Evolutionary conservation across 352 stramenopile species (phyloP).

Genomic region (Phytopythium aichiense): DNA sequence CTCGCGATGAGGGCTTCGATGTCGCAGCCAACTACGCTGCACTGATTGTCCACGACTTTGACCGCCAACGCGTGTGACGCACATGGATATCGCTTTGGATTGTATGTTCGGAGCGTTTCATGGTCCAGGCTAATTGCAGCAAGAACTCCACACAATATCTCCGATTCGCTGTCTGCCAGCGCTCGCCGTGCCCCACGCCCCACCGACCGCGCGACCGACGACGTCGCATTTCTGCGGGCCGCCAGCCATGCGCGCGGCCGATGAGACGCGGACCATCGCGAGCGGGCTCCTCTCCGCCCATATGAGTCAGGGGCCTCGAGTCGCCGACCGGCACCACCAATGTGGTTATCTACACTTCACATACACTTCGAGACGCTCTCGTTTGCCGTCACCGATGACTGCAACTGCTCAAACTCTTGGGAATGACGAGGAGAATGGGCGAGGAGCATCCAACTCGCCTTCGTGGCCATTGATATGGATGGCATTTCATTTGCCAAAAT

Average conservation of each 20-base stretch:
- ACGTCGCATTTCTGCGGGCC: slow-evolving; percentile 40
- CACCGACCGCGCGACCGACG: slow-evolving; percentile 9
- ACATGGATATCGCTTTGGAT: neutral
- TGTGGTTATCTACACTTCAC: neutral
- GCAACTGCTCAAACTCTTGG: neutral
- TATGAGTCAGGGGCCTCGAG: slow-evolving; percentile 16
- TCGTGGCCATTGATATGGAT: neutral
- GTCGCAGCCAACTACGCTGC: no score
- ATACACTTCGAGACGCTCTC: neutral
- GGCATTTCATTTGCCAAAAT: neutral
- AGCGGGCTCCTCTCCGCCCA: slow-evolving; percentile 24
- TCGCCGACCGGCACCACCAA: slow-evolving; percentile 10
- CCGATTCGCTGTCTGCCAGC: slow-evolving; percentile 44
- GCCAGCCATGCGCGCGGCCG: neutral
- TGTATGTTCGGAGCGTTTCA: slow-evolving; percentile 50
- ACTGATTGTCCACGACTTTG: no score
- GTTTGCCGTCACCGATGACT: neutral
- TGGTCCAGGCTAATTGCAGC: slow-evolving; percentile 70
- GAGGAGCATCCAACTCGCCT: neutral
- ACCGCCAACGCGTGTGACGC: no score
- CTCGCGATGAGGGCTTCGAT: no score
- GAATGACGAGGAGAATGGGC: neutral
- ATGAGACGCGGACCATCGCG: neutral
- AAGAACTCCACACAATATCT: slow-evolving; percentile 79
- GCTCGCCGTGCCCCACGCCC: slow-evolving; percentile 13